Percentiles rank a stretch among this genome's conserved stretches.
Evolutionary conservation across 2,329 filamentous ascomycete genomes (phyloP).

Genomic region (Monosporascus cannonballus): DNA sequence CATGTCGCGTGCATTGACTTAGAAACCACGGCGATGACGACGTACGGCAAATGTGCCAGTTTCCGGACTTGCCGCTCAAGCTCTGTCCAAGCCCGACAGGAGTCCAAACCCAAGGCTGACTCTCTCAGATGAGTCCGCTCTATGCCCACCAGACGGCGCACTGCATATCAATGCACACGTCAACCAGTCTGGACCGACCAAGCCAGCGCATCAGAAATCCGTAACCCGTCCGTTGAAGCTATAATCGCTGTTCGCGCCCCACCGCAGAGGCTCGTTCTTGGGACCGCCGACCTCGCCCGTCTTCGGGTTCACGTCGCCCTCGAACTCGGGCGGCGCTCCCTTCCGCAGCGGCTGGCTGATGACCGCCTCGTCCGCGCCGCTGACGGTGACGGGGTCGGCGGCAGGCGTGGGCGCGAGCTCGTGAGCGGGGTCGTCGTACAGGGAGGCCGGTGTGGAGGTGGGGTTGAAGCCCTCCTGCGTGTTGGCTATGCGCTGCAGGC

Average conservation of each 20-base stretch:
- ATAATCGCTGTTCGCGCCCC: slow-evolving; percentile 74
- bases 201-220: slow-evolving; percentile 57
- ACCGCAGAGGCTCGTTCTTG: slow-evolving; percentile 92
- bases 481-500: slow-evolving; percentile 61
- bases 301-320: slow-evolving; percentile 84
- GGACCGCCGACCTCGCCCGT: slow-evolving; percentile 95
- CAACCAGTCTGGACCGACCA: too few relatives aligned
- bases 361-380: neutral
- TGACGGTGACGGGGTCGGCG: neutral
- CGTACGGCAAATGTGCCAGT: too few relatives aligned
- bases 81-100: too few relatives aligned
- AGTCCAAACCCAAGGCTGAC: too few relatives aligned
- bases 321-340: slow-evolving; percentile 84
- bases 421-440: neutral
- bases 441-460: slow-evolving; percentile 13
- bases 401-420: slow-evolving; percentile 9
- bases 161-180: too few relatives aligned
- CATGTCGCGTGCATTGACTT: too few relatives aligned
- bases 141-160: too few relatives aligned
- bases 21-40: too few relatives aligned
- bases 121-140: too few relatives aligned
- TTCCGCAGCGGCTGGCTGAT: slow-evolving; percentile 32
- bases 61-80: too few relatives aligned
- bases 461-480: slow-evolving; percentile 27
- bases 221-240: slow-evolving; percentile 94